Conservation (phyloP, 768 basidiomycete genomes). For the Suillus brevipes region DNA sequence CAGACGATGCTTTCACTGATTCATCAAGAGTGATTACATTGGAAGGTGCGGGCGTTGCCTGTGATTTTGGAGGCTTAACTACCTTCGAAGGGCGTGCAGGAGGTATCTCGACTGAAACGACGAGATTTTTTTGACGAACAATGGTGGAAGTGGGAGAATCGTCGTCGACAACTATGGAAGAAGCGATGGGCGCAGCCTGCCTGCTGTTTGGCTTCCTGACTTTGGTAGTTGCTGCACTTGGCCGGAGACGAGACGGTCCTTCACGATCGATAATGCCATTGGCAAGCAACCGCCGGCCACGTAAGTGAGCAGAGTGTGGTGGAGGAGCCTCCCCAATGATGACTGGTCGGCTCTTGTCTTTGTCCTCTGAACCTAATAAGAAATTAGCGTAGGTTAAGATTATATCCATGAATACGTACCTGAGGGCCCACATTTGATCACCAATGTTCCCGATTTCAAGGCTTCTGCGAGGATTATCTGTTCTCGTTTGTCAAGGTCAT, state of each 20-base stretch:
- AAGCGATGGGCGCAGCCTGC: background rate
- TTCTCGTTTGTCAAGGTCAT: background rate
- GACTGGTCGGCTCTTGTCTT: too few species aligned
- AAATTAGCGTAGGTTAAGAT: too few species aligned
- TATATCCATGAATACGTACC: background rate
- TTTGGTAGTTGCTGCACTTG: background rate
- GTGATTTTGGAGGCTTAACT: background rate
- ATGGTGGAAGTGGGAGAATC: background rate
- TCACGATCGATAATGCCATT: background rate
- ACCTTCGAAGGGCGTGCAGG: background rate
- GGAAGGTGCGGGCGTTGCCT: background rate
- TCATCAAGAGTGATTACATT: background rate
- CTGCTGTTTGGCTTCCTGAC: slow-evolving; percentile 15
- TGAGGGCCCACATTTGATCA: background rate
- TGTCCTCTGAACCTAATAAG: too few species aligned
- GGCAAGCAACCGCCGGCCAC: background rate
- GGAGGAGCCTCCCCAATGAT: too few species aligned
- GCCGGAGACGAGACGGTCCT: background rate
- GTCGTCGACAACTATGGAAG: background rate
- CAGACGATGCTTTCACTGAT: background rate
- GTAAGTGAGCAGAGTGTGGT: too few species aligned
- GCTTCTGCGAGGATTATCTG: background rate
- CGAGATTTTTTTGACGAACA: background rate
- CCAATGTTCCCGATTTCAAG: background rate
- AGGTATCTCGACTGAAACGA: background rate